Conservation (phyloP, 2,329 filamentous ascomycete genomes). For the Ilyonectria sp. region DNA sequence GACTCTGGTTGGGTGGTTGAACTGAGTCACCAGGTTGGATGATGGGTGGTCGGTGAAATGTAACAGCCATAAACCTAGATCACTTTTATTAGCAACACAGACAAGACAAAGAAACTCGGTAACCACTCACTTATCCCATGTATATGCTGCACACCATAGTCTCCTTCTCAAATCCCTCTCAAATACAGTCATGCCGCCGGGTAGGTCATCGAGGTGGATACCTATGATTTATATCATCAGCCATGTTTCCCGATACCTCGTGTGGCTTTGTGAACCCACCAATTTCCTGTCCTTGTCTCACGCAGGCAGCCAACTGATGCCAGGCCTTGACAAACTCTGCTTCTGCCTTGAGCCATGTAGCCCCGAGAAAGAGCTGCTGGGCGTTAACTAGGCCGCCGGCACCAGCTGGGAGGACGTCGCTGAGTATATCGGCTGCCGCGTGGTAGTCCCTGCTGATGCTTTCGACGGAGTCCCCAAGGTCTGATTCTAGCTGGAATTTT, state of each 20-base stretch:
- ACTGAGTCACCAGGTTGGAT: neutral
- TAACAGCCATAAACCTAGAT: neutral
- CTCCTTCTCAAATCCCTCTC: slow-evolving; percentile 11
- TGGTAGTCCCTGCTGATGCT: slow-evolving; percentile 1
- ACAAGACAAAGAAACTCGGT: neutral
- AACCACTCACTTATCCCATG: slow-evolving; percentile 1
- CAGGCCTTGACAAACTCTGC: slow-evolving; percentile 6
- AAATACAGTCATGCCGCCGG: neutral
- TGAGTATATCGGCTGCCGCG: neutral
- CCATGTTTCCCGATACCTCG: neutral
- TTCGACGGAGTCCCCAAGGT: slow-evolving; percentile 4
- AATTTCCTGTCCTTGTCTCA: slow-evolving; percentile 9
- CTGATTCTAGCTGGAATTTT: neutral
- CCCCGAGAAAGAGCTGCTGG: slow-evolving; percentile 4
- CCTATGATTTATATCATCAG: neutral
- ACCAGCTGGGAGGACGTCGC: neutral
- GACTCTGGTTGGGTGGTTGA: neutral
- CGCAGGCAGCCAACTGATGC: slow-evolving; percentile 3
- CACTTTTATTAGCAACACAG: neutral
- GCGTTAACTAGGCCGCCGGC: neutral
- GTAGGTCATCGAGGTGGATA: neutral
- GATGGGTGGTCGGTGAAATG: neutral
- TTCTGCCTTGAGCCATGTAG: slow-evolving; percentile 10
- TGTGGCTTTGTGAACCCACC: neutral
- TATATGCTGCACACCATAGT: slow-evolving; percentile 1